Evolutionary conservation across 805 yeast genomes (phyloP).

Genomic region (Zygosaccharomyces siamensis): DNA sequence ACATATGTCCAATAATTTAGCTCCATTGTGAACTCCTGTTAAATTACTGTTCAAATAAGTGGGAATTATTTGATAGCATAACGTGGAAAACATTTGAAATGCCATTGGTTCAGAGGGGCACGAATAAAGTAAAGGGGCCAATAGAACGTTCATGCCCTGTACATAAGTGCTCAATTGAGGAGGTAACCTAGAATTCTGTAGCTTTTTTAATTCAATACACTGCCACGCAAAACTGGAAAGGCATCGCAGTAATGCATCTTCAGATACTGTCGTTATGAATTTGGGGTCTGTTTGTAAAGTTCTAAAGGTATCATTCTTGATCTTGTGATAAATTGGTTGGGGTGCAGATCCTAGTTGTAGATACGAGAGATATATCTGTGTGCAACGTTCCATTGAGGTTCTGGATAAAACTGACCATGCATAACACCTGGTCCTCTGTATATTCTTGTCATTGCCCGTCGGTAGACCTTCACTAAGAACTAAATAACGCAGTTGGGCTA

Average conservation of each 20-base stretch:
- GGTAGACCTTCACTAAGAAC: constrained; percentile 26
- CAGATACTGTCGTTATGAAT: constrained; percentile 65
- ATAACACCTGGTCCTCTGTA: constrained; percentile 44
- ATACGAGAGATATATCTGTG: constrained; percentile 51
- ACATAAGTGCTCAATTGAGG: constrained; percentile 48
- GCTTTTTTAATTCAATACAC: constrained; percentile 20
- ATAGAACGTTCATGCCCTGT: constrained; percentile 86
- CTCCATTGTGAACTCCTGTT: constrained; percentile 77
- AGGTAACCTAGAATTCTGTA: constrained; percentile 7
- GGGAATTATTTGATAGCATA: constrained; percentile 65
- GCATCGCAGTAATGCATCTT: constrained; percentile 60
- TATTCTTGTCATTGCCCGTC: constrained; percentile 15
- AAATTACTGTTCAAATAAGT: constrained; percentile 71
- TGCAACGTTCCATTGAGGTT: constrained; percentile 49
- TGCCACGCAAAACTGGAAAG: constrained; percentile 67
- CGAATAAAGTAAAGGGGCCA: constrained; percentile 77
- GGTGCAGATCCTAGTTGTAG: constrained; percentile 55
- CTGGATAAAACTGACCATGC: constrained; percentile 78
- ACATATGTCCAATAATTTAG: constrained; percentile 64
- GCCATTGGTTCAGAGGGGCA: constrained; percentile 84
- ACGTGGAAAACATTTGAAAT: constrained; percentile 59
- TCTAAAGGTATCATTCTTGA: constrained; percentile 79
- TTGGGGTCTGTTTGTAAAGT: constrained; percentile 70
- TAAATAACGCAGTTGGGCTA: constrained; percentile 18
- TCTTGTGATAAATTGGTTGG: constrained; percentile 52